These are phyloP conservation scores for Diplotaxis tenuifolia DNA, from an alignment of 345 rosid species.

Conservation along the genomic window DNA sequence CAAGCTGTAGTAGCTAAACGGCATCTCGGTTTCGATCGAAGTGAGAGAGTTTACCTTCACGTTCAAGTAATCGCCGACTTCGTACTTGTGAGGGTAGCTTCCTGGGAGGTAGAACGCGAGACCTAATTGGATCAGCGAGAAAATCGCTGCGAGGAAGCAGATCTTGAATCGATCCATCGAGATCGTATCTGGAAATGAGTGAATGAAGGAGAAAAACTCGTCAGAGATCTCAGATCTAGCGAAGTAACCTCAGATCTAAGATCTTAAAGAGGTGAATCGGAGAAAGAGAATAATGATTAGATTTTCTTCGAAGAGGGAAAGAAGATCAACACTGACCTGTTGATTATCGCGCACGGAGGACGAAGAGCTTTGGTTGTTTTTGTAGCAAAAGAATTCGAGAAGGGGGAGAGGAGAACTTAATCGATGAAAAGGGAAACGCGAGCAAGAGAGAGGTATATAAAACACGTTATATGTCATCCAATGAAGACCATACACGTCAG, in stretches of 20 bases:
- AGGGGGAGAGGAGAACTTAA: not conserved
- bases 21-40: conserved; percentile 83
- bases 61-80: conserved; percentile 53
- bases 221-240: conserved; percentile 27
- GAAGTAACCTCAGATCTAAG: conserved; percentile 23
- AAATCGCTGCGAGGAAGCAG: conserved; percentile 45
- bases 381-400: not conserved
- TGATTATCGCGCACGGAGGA: not conserved
- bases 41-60: conserved; percentile 90
- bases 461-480: not conserved
- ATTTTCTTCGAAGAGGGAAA: not conserved
- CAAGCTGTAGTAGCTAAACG: conserved; percentile 75
- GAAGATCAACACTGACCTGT: conserved; percentile 8
- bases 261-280: not conserved
- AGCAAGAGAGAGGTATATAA: not conserved
- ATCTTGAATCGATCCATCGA: conserved; percentile 44
- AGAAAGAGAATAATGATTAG: not conserved
- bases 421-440: not conserved
- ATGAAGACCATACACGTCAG: not conserved
- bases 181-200: conserved; percentile 20
- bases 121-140: conserved; percentile 42
- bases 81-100: conserved; percentile 70
- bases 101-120: conserved; percentile 75
- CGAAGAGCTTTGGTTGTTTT: not conserved
- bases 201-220: not conserved